Evolutionary conservation across 1,139 yeast species (phyloP), one percentile per base, ranked within the genome.

Genomic region (Blastobotrys raffinosifermentans): DNA sequence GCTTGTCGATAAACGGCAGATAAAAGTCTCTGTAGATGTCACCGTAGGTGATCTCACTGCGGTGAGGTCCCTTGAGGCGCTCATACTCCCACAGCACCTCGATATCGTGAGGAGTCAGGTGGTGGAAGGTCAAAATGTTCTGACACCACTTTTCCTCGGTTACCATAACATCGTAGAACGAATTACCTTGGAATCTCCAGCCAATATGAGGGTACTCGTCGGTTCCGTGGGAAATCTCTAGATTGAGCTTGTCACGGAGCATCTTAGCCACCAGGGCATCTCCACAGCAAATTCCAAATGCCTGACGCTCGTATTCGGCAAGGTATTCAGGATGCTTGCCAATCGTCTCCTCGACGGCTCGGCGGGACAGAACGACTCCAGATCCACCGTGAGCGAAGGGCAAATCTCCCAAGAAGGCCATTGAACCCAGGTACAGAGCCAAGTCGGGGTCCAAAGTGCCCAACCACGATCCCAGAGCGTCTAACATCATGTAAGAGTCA

Each of bases 351-450:
- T 53, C 44, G 49, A 60, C 44, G 2, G 61, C 58, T 9, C 44
- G 53, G 2, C 53, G 48, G 3, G 66, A 61, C 7, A 63, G 40
- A 4, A 62, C 58, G 2, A 61, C 61, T 2, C 62, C 67, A 4
- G 63, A 51, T 5, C 67, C 67, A 3, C 67, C 67, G 37, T 62
- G 64, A 2, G 65, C 68, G 46, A 63, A 63, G 11, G 47, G 43
- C 19, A 42, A 20, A n/a, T 39, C 41, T 9, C 40, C 47, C 25
- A 46, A 39, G 15, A 53, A 58, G 5, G 48, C 43, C 17, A 27
- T 15, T 1, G 62, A 54, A 11, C 66, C 66, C 37, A 60, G 35
- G 45, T 60, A 61, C 18, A 48, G 41, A 14, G 57, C 51, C 35
- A 51, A 38, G 13, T 40, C 41, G 26, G 54, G 51, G 36, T 60